Evolutionary conservation across 2,329 filamentous ascomycete genomes (phyloP).

Genomic region (Stachybotrys chartarum): DNA sequence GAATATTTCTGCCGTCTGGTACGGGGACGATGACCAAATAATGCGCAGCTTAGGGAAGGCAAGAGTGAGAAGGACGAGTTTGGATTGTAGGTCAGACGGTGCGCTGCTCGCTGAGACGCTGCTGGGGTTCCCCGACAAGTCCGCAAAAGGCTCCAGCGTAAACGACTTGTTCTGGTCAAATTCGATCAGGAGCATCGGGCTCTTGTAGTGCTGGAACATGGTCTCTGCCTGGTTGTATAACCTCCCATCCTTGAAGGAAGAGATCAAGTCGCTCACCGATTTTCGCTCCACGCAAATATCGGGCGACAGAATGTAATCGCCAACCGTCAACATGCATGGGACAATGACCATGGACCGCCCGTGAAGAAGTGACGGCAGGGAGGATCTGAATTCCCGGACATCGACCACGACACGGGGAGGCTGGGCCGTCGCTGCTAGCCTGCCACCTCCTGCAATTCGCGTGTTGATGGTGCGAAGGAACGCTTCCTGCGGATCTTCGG

Average conservation of each 20-base stretch:
- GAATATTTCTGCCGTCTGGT: constrained; percentile 97
- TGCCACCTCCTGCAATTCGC: constrained; percentile 87
- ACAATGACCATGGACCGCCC: constrained; percentile 82
- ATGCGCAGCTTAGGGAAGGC: constrained; percentile 85
- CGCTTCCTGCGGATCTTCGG: constrained; percentile 78
- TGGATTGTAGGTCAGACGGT: constrained; percentile 75
- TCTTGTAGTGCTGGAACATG: constrained; percentile 91
- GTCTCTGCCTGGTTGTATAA: constrained; percentile 88
- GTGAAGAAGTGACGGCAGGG: constrained; percentile 83
- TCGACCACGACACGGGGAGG: constrained; percentile 91
- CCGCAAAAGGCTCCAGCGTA: constrained; percentile 77
- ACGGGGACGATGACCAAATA: constrained; percentile 89
- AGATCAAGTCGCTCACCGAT: constrained; percentile 83
- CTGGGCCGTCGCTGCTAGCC: constrained; percentile 73
- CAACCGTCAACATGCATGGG: constrained; percentile 92
- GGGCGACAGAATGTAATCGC: constrained; percentile 90
- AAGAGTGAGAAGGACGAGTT: constrained; percentile 85
- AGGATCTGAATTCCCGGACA: constrained; percentile 91
- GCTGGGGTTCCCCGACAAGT: constrained; percentile 53
- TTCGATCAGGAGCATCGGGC: constrained; percentile 87
- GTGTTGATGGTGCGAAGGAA: constrained; percentile 96
- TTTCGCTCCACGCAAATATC: constrained; percentile 93
- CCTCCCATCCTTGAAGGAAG: constrained; percentile 84
- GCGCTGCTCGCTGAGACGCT: constrained; percentile 53
- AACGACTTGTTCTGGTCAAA: constrained; percentile 98